These are phyloP conservation scores for Massospora cicadina DNA, from an alignment of 371 early-diverging fungal genomes.

Conservation along the genomic window DNA sequence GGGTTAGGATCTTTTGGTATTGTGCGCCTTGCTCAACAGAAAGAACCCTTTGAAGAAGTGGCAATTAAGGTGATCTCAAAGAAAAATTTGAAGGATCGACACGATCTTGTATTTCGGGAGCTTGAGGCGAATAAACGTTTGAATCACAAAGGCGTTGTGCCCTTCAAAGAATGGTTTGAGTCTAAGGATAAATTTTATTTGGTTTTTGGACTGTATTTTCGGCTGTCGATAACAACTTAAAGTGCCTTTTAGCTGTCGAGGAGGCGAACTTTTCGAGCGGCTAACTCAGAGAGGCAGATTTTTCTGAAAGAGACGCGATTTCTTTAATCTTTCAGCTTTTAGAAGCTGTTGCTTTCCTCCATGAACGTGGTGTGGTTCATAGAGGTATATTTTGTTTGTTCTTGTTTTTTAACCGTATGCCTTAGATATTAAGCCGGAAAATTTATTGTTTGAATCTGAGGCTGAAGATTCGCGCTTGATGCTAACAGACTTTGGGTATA, in stretches of 20 bases:
- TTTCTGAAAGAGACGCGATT: constrained; percentile 72
- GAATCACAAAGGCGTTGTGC: constrained; percentile 66
- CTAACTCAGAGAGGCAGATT: constrained; percentile 68
- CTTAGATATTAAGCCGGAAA: constrained; percentile 77
- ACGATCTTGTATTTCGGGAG: constrained; percentile 58
- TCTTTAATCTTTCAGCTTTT: constrained; percentile 42
- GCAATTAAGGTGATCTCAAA: constrained; percentile 71
- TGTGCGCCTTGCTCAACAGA: background rate
- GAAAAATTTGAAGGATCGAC: constrained; percentile 34
- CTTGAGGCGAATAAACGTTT: constrained; percentile 41
- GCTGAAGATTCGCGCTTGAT: constrained; percentile 35
- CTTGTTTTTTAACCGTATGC: constrained; percentile 12
- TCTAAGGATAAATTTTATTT: constrained; percentile 62
- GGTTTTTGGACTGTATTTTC: constrained; percentile 63
- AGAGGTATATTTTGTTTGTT: constrained; percentile 26
- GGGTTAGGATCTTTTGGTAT: constrained; percentile 6
- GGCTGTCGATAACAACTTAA: background rate
- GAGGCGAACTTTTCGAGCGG: constrained; percentile 82
- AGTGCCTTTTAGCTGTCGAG: constrained; percentile 36
- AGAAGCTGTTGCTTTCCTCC: constrained; percentile 51
- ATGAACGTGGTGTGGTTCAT: constrained; percentile 47
- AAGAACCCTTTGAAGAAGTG: constrained; percentile 22
- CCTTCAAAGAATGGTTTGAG: constrained; percentile 50
- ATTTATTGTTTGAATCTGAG: constrained; percentile 42
- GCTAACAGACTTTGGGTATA: constrained; percentile 41